Evolutionary conservation across 1,284 basidiomycete genomes (phyloP).

Genomic region (Athelia psychrophila): DNA sequence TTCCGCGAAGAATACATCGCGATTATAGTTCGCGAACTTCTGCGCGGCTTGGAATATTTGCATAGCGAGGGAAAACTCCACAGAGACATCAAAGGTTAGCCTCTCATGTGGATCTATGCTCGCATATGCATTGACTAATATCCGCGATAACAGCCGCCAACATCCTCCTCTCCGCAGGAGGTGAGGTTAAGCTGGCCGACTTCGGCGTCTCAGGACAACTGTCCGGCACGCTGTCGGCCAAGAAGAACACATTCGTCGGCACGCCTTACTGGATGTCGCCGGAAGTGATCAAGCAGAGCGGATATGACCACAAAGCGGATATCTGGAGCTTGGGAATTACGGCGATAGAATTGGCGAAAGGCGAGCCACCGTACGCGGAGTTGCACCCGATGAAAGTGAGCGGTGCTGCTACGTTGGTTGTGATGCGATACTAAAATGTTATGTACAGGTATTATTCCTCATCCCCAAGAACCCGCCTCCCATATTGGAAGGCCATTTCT

Average conservation of each 20-base stretch:
- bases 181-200: constrained; percentile 98
- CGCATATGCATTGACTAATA: constrained; percentile 5
- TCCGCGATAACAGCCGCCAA: constrained; percentile 71
- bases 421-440: background rate
- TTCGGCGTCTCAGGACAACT: constrained; percentile 99
- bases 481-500: constrained; percentile 84
- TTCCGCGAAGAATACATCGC: constrained; percentile 99
- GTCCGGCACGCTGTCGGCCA: constrained; percentile 92
- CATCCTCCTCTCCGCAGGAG: constrained; percentile 88
- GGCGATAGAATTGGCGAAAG: constrained; percentile 95
- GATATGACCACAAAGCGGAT: constrained; percentile 98
- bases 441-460: constrained; percentile 87
- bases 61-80: constrained; percentile 97
- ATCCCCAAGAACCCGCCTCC: constrained; percentile 98
- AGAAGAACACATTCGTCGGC: constrained; percentile 98
- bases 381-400: constrained; percentile 97
- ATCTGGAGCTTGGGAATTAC: constrained; percentile 98
- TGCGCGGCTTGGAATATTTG: constrained; percentile 92
- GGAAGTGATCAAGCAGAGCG: constrained; percentile 99
- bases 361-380: constrained; percentile 97
- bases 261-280: constrained; percentile 99
- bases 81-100: constrained; percentile 93
- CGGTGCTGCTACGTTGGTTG: background rate
- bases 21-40: constrained; percentile 90
- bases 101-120: background rate